Percentiles rank a stretch among this genome's conserved stretches.
These are phyloP conservation scores for Daldinia eschscholtzii DNA, from an alignment of 2,329 filamentous ascomycete genomes.

Conservation along the genomic window DNA sequence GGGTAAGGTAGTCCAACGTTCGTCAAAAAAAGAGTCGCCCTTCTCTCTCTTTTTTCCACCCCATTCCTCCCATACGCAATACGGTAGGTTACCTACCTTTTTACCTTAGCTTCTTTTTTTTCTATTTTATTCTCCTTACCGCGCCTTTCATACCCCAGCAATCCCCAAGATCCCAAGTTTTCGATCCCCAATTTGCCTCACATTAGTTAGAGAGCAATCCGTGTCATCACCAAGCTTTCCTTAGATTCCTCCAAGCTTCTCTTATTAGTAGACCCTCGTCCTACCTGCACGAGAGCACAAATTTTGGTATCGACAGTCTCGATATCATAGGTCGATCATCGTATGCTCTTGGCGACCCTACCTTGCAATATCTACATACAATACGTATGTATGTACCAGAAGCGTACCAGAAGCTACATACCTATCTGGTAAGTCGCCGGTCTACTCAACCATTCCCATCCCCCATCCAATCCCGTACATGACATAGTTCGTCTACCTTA, in stretches of 20 bases:
- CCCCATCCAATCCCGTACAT: conserved; percentile 20
- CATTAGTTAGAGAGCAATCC: conserved; percentile 38
- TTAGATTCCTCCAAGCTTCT: background rate
- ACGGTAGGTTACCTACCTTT: conserved; percentile 2
- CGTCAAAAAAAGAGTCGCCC: conserved; percentile 34
- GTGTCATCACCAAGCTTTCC: conserved; percentile 27
- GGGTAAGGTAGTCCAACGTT: conserved; percentile 33
- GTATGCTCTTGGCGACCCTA: conserved; percentile 38
- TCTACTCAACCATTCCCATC: conserved; percentile 21
- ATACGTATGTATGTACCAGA: conserved; percentile 1
- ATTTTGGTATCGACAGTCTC: conserved; percentile 30
- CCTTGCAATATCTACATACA: conserved; percentile 14
- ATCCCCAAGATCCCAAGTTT: conserved; percentile 31
- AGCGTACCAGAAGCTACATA: conserved; percentile 10
- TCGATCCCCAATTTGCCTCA: conserved; percentile 40
- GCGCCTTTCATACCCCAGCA: conserved; percentile 6
- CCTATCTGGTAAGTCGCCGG: conserved; percentile 17
- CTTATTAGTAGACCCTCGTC: background rate
- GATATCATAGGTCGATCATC: conserved; percentile 43
- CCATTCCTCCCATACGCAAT: conserved; percentile 5
- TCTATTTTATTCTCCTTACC: background rate
- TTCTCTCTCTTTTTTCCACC: conserved; percentile 36
- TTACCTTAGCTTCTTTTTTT: background rate
- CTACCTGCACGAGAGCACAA: conserved; percentile 10
- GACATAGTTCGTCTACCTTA: conserved; percentile 27